Base-by-base conservation (phyloP, 768 basidiomycete genomes). In the Lentinula aciculospora region DNA sequence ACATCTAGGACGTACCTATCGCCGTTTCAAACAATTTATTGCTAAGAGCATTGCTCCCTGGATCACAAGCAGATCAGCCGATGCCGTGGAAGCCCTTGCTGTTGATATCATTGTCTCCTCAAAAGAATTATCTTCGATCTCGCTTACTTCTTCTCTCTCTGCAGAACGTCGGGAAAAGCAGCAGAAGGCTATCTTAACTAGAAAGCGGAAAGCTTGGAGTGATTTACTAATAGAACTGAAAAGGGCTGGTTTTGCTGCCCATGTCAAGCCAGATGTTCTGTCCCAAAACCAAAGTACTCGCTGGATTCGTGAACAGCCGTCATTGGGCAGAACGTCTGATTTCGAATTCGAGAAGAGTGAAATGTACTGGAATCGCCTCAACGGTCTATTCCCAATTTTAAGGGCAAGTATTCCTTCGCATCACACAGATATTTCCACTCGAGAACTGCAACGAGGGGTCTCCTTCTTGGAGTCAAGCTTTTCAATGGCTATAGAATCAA, bases 221-320 rank as follows among this genome's bases (percentile, higher is more conserved):
- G 94, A 98, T 67, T 76, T 97, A 19, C 74, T 97, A 61, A 96
- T 94, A 70, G 93, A 94, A 66, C 74, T 97, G 54, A 91, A 91
- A 68, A 79, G 81, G 1, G 75, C 82, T 19, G 97, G 97, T 19
- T 77, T 98, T 53, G 76, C 92, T 0, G 70, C 76, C 39, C 88
- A 82, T 53, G 72, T 92, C 51, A 89, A 87, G 65, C 81, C 91
- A 1, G 88, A 89, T 23, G 67, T 86, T 25, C 76, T 92, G 3
- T 73, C 71, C 21, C 80, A 74, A 37, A 81, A 88, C 58, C 66
- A 68, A 23, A 81, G 83, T 59, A 70, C 74, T 29, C 74, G 74
- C 17, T 89, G 87, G 86, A 72, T 93, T 31, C 73, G 84, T 59
- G 83, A 86, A 59, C 91, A 89, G 59, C 80, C 82, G 9, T 61